These are phyloP conservation scores for Sporisorium graminicola DNA, from an alignment of 1,284 basidiomycete genomes.

Conservation along the genomic window DNA sequence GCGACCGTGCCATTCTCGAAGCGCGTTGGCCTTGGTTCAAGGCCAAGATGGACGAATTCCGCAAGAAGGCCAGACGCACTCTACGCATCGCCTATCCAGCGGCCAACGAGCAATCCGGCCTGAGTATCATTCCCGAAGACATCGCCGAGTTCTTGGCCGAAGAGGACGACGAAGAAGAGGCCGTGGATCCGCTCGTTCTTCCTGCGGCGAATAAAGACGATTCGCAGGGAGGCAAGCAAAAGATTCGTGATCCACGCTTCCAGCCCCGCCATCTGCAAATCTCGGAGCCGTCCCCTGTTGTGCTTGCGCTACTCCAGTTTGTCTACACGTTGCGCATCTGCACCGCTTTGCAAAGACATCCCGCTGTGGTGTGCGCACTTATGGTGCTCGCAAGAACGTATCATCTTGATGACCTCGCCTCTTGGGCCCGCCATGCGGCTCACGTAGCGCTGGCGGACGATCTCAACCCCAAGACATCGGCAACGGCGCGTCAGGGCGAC, in stretches of 20 bases:
- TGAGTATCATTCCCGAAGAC: slow-evolving; percentile 48
- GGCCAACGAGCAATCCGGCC: slow-evolving; percentile 23
- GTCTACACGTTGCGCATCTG: slow-evolving; percentile 87
- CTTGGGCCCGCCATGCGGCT: slow-evolving; percentile 88
- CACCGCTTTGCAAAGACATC: slow-evolving; percentile 89
- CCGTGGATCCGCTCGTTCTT: slow-evolving; percentile 30
- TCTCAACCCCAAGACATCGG: slow-evolving; percentile 43
- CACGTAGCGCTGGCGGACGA: slow-evolving; percentile 72
- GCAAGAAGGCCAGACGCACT: slow-evolving; percentile 45
- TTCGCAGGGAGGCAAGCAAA: slow-evolving; percentile 20
- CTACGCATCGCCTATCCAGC: slow-evolving; percentile 35
- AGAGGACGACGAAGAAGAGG: slow-evolving; percentile 45
- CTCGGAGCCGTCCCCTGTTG: slow-evolving; percentile 89
- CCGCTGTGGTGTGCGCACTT: slow-evolving; percentile 87
- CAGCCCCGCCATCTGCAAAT: slow-evolving; percentile 83
- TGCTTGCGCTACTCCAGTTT: slow-evolving; percentile 89
- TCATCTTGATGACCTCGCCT: slow-evolving; percentile 80
- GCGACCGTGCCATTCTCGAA: slow-evolving; percentile 83
- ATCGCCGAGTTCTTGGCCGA: slow-evolving; percentile 45
- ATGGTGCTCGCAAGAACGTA: slow-evolving; percentile 87
- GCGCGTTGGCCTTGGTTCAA: slow-evolving; percentile 95
- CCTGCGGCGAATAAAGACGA: slow-evolving; percentile 12
- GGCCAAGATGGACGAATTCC: slow-evolving; percentile 73
- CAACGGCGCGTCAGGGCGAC: slow-evolving; percentile 20
- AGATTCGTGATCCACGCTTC: slow-evolving; percentile 77